Base-by-base conservation (phyloP, 164 flowering plant genomes). In the Sedum album region DNA sequence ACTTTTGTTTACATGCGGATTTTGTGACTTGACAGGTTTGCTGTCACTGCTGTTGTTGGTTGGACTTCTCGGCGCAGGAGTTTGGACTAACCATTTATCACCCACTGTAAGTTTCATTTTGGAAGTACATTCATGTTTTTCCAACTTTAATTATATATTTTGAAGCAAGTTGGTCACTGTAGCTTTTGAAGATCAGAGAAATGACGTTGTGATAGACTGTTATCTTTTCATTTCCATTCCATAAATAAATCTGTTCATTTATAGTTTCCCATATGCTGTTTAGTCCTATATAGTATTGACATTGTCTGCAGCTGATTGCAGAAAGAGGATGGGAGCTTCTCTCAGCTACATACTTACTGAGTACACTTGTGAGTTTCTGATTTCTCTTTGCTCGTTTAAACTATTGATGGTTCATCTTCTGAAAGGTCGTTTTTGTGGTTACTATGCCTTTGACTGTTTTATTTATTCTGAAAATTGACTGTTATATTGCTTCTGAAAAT, bases 281-380 rank as follows among this genome's bases (percentile, higher is more conserved):
- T 26, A 2, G 31, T 2, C 17, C 21, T 6, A 28, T 17, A 31
- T 60, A 66, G 51, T 1, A 62, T 65, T 20, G 71, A 15, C 62
- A 31, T 66, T 53, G 62, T 64, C 68, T 86, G 77, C 84, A 88
- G 95, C 86, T 78, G 36, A 80, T 90, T 49, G 77, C 90, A 48
- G 93, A 86, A 41, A 84, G 82, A 76, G 96, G 96, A 72, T 80
- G 87, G 64, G 88, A 90, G 83, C 85, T 93, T 73, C 82, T 93
- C 8, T 86, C 90, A n/a, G 69, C 91, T 44, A 87, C 95, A 41
- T 78, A 84, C 61, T 65, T 77, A 62, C 87, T 90, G 79, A 84
- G 98, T 74, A 18, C 82, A 70, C 35, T 90, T 73, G 98, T 90
- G 78, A 79, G 93, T 82, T 72, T 17, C 41, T 35, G 10, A 11